These are phyloP conservation scores for Lanmaoa rubissima DNA, from an alignment of 768 basidiomycete species.

Conservation along the genomic window DNA sequence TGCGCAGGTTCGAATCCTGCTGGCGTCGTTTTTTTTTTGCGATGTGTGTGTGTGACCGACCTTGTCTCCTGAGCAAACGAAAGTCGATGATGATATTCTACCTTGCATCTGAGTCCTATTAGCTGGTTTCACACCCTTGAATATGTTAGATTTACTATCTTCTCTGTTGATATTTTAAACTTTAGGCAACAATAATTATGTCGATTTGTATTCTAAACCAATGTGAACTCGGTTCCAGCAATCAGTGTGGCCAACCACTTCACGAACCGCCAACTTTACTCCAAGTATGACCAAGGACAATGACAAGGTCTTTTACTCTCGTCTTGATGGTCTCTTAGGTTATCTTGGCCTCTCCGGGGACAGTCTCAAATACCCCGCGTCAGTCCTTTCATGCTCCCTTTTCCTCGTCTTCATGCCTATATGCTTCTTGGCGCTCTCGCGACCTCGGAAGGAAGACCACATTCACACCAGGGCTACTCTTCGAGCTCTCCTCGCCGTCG, in stretches of 20 bases:
- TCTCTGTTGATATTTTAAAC: neutral
- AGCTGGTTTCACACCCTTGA: too few species aligned
- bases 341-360: neutral
- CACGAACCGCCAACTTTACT: neutral
- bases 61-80: neutral
- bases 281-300: conserved; percentile 6
- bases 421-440: conserved; percentile 9
- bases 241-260: neutral
- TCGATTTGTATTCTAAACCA: neutral
- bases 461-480: conserved; percentile 22
- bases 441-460: conserved; percentile 7
- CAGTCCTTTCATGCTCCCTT: conserved; percentile 5
- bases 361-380: neutral
- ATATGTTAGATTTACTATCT: too few species aligned
- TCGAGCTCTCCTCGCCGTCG: conserved; percentile 39
- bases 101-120: neutral
- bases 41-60: neutral
- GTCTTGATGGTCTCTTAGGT: neutral
- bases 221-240: neutral
- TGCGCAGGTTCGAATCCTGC: conserved; percentile 43
- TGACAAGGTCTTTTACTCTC: neutral
- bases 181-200: neutral
- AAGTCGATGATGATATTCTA: neutral
- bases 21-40: conserved; percentile 36
- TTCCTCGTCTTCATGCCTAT: conserved; percentile 6